Evolutionary conservation across 1,284 basidiomycete species (phyloP).

Genomic region (Naganishia albida): DNA sequence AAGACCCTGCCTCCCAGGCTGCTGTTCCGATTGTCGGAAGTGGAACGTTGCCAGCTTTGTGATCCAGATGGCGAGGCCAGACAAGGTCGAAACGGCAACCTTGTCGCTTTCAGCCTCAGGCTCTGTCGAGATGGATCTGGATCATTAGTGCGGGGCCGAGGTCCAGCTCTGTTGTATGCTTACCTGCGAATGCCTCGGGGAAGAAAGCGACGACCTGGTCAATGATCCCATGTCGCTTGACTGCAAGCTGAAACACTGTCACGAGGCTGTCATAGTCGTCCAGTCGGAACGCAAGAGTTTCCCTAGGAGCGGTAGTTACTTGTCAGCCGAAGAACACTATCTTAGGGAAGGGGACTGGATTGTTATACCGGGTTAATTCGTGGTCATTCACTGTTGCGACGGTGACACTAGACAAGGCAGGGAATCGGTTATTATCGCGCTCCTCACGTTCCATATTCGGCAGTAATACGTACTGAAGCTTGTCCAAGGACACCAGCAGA

Average conservation of each 20-base stretch:
- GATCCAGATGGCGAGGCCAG: slow-evolving; percentile 16
- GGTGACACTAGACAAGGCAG: not conserved
- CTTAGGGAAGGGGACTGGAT: not conserved
- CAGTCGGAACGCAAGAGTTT: not conserved
- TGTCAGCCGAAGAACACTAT: not conserved
- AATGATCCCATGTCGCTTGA: slow-evolving; percentile 14
- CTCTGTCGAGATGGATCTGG: not conserved
- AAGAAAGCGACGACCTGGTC: slow-evolving; percentile 15
- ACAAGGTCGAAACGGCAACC: slow-evolving; percentile 10
- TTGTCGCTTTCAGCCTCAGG: not conserved
- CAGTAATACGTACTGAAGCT: not conserved
- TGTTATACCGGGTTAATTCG: not conserved
- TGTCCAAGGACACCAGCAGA: not conserved
- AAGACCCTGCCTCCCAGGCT: not conserved
- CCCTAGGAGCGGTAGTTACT: not conserved
- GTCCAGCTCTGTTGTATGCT: not conserved
- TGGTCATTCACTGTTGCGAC: not conserved
- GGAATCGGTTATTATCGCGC: too few species aligned
- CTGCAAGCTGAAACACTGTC: slow-evolving; percentile 17
- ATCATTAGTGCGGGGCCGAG: not conserved
- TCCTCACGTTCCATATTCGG: not conserved
- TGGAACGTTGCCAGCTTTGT: slow-evolving; percentile 21
- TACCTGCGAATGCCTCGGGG: slow-evolving; percentile 3
- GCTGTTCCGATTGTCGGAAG: slow-evolving; percentile 7
- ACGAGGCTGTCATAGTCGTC: slow-evolving; percentile 16